Evolutionary conservation across 495 filamentous ascomycete species (phyloP).

Genomic region (Haplographium delicatum): DNA sequence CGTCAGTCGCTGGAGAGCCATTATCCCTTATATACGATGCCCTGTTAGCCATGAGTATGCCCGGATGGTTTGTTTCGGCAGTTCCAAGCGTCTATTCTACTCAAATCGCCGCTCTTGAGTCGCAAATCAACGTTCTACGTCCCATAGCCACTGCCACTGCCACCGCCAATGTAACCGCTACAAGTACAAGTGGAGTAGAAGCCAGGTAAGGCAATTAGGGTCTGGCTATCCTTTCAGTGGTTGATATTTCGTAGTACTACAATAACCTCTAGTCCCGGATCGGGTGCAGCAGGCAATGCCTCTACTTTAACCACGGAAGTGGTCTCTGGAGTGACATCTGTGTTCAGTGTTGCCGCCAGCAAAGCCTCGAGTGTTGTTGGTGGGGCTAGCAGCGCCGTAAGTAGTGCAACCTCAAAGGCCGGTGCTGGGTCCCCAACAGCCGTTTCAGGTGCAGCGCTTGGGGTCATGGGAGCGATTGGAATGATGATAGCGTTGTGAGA

Average conservation of each 20-base stretch:
- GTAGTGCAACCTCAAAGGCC: not conserved
- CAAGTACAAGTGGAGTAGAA: not conserved
- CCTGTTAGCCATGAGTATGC: slow-evolving; percentile 4
- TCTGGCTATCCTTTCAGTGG: too few relatives aligned
- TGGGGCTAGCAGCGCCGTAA: slow-evolving; percentile 1
- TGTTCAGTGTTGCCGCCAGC: slow-evolving; percentile 7
- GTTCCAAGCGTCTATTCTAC: slow-evolving; percentile 8
- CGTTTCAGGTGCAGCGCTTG: not conserved
- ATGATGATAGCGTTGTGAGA: slow-evolving; percentile 11
- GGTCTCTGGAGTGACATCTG: slow-evolving; percentile 8
- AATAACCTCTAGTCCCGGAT: not conserved
- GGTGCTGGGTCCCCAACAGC: not conserved
- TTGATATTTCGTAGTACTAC: too few relatives aligned
- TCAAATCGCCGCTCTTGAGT: slow-evolving; percentile 12
- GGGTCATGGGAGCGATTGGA: slow-evolving; percentile 8
- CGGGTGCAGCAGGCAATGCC: not conserved
- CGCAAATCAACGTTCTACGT: slow-evolving; percentile 6
- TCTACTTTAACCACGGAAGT: slow-evolving; percentile 6
- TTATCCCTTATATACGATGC: slow-evolving; percentile 11
- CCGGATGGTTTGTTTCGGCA: slow-evolving; percentile 20
- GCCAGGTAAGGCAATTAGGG: not conserved
- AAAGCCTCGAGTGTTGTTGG: not conserved
- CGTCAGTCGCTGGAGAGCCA: slow-evolving; percentile 14
- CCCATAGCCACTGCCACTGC: not conserved
- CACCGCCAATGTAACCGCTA: not conserved